Base-by-base conservation (phyloP, 2,329 filamentous ascomycete species). In the Hortaea sp. region DNA sequence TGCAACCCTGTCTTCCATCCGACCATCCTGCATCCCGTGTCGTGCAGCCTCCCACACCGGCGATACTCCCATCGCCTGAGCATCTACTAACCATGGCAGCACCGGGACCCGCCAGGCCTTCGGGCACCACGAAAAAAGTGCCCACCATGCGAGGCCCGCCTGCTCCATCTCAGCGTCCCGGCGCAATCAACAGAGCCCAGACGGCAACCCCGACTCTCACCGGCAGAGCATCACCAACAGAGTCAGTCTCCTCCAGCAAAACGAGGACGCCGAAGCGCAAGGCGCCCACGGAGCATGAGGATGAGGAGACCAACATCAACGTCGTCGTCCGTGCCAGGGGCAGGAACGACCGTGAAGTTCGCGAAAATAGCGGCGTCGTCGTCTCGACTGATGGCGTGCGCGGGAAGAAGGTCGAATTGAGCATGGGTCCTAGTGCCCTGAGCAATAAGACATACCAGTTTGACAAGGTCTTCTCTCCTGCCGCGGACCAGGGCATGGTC, bases 371-470 rank as follows among this genome's bases (percentile, higher is more conserved):
- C 63, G 86, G 88, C 35, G 88, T 97, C 1, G 89, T 97, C 1
- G 81, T 98, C 7, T 81, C 77, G 27, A 90, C 89, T 3, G 85
- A 92, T 56, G 88, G 87, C n/a, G 81, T 88, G 50, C 90, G 86
- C 67, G 88, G 89, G 39, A 88, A 84, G 60, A 78, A 76, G 35
- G 80, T 98, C 28, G 84, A 94, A 55, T 68, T 98, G 41, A 89
- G 84, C 3, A 95, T 97, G 87, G 92, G 90, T 1, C 83, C 89
- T 0, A 94, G 83, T 66, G 85, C 92, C 31, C 69, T 97, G 47
- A 94, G 84, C 72, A 95, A 98, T 69, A 97, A 97, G 70, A 85
- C 87, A 0, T 98, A 98, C 64, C 82, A 85, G 53, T 98, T 98
- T 63, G 92, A 98, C 68, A 92, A 90, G 62, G 92, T 97, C 54